phyloP scores from a whole-genome alignment of 2,329 filamentous ascomycete genomes.

The Emericellopsis cladophorae region DNA sequence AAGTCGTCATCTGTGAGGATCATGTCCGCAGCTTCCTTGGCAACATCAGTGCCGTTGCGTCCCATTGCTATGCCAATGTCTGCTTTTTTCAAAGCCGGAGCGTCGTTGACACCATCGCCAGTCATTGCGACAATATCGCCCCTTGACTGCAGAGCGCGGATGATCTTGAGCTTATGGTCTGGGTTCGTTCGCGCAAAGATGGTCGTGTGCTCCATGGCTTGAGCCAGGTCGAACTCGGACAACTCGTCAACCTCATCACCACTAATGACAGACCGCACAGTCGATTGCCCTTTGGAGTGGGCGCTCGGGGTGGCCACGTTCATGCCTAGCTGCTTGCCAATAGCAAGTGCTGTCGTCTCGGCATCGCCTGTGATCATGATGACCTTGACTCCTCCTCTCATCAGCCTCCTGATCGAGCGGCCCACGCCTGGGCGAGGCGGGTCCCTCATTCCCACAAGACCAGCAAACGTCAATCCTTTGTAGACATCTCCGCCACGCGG shows the following conservation, averaged over 20 bases:
- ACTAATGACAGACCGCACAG: slow-evolving; percentile 60
- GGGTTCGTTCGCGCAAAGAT: slow-evolving; percentile 95
- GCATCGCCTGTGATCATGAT: slow-evolving; percentile 99
- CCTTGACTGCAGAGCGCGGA: slow-evolving; percentile 77
- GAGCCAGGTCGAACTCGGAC: slow-evolving; percentile 71
- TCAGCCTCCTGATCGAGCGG: slow-evolving; percentile 74
- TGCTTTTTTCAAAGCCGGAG: slow-evolving; percentile 88
- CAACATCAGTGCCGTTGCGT: slow-evolving; percentile 85
- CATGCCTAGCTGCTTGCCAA: slow-evolving; percentile 94
- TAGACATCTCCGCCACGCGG: slow-evolving; percentile 58
- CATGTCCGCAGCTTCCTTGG: slow-evolving; percentile 93
- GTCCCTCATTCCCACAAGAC: slow-evolving; percentile 93
- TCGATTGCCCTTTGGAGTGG: slow-evolving; percentile 39
- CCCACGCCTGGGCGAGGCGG: slow-evolving; percentile 85
- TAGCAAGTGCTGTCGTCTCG: slow-evolving; percentile 86
- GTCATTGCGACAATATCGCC: slow-evolving; percentile 99
- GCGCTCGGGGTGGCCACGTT: slow-evolving; percentile 47
- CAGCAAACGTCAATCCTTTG: slow-evolving; percentile 75
- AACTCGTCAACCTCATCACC: slow-evolving; percentile 91
- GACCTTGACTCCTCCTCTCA: slow-evolving; percentile 89
- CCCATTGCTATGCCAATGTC: slow-evolving; percentile 99
- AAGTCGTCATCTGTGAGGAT: slow-evolving; percentile 84
- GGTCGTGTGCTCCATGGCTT: slow-evolving; percentile 76
- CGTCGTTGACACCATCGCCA: slow-evolving; percentile 95
- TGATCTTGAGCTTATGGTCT: slow-evolving; percentile 97